Evolutionary conservation across 345 rosid genomes (phyloP), one percentile per base, ranked within the genome.

Genomic region (Syzygium grande): DNA sequence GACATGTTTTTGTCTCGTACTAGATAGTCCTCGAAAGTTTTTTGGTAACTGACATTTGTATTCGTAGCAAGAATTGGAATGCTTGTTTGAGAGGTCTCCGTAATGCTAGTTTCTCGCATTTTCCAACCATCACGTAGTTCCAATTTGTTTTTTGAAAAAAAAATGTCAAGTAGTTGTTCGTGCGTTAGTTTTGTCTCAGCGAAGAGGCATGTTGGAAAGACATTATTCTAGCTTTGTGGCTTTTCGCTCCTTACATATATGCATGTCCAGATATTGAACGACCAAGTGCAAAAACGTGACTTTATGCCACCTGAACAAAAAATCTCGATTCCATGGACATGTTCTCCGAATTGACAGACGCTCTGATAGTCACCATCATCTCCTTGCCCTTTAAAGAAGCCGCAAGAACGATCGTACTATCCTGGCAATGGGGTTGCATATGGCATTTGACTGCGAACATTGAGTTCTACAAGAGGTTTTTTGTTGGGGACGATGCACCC

Each of bases 301-400:
- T n/a, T 63, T 63, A 63, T 63, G 38, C 77, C 6, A 29, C 77
- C 29, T 63, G 21, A n/a, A 63, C 19, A 29, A 63, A 8, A 63
- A 15, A 15, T 7, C 21, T 11, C 46, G 11, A 30, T 22, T 68
- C 79, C 46, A 19, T 4, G 52, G 92, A 90, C 86, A 63, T 49
- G 65, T 63, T 93, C 58, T 84, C 80, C 10, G 29, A 4, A 46
- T 85, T 93, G 16, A 21, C 90, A 0, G 86, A 88, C 49, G 54
- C 87, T 11, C 30, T 91, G 2, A 68, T 92, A 5, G 1, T 84
- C 27, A 3, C 51, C 22, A 93, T 92, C 15, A 16, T 91, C 4
- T 90, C 94, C 25, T 68, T 92, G 43, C 86, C 94, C 5, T 94
- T 95, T 85, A 91, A 87, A 16, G 90, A 93, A 34, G 92, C 94